These are phyloP conservation scores for Davidsoniella virescens DNA, from an alignment of 2,329 filamentous ascomycete genomes.

Conservation along the genomic window DNA sequence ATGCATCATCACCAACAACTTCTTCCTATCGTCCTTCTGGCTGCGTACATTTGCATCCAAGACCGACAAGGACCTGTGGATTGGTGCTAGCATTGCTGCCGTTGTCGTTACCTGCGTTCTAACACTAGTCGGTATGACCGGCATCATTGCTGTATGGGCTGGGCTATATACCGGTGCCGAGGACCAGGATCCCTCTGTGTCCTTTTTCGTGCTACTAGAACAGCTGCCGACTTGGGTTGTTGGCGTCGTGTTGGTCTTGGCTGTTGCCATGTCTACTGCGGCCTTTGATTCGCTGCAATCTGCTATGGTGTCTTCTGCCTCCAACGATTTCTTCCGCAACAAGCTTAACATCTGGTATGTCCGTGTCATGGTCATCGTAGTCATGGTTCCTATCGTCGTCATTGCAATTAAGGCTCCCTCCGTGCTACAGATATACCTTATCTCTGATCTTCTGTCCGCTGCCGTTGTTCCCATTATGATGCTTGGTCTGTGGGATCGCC, in stretches of 20 bases:
- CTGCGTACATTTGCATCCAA: conserved; percentile 67
- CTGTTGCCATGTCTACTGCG: conserved; percentile 57
- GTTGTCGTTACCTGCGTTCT: conserved; percentile 51
- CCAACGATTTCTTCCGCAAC: conserved; percentile 76
- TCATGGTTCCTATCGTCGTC: conserved; percentile 60
- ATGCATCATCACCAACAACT: conserved; percentile 68
- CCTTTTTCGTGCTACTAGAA: conserved; percentile 60
- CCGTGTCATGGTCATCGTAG: conserved; percentile 47
- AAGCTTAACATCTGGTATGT: conserved; percentile 60
- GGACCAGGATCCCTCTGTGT: conserved; percentile 41
- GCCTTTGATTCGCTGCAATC: conserved; percentile 70
- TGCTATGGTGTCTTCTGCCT: conserved; percentile 71
- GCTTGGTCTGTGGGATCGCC: conserved; percentile 51
- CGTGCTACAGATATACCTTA: conserved; percentile 68
- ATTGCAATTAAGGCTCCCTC: conserved; percentile 58
- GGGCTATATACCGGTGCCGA: conserved; percentile 51
- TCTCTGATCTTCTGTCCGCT: conserved; percentile 64
- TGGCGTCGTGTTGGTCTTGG: conserved; percentile 67
- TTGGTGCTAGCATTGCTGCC: conserved; percentile 55
- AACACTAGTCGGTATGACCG: conserved; percentile 54
- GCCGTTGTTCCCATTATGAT: conserved; percentile 59
- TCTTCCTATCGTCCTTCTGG: conserved; percentile 76
- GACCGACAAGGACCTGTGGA: conserved; percentile 61
- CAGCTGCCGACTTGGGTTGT: conserved; percentile 67
- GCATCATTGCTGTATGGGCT: conserved; percentile 64